Evolutionary conservation across 2,329 filamentous ascomycete species (phyloP).

Genomic region (Epicoccum sorghinum): DNA sequence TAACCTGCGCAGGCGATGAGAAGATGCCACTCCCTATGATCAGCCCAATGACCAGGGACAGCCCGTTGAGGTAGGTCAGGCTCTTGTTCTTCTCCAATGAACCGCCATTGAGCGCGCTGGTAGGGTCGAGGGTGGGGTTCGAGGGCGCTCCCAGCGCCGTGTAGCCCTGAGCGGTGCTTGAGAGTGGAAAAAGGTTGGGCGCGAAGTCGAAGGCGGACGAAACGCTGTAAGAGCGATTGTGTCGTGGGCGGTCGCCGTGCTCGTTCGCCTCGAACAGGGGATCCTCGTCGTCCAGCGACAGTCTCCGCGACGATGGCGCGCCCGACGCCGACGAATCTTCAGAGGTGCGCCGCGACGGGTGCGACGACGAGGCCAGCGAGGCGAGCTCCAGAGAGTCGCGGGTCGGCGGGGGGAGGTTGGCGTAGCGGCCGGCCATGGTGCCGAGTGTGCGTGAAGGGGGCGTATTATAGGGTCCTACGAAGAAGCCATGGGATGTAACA

Average conservation of each 20-base stretch:
- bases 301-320: conserved; percentile 86
- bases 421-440: conserved; percentile 48
- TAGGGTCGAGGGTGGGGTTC: conserved; percentile 59
- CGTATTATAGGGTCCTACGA: background rate
- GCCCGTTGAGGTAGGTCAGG: conserved; percentile 89
- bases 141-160: conserved; percentile 82
- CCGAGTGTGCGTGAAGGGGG: conserved; percentile 2
- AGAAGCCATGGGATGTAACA: conserved; percentile 35
- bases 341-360: conserved; percentile 68
- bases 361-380: conserved; percentile 86
- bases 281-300: conserved; percentile 88
- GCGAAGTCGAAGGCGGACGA: conserved; percentile 95
- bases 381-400: conserved; percentile 97
- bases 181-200: conserved; percentile 89
- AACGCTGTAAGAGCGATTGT: conserved; percentile 80
- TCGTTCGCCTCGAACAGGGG: conserved; percentile 67
- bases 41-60: conserved; percentile 87
- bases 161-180: conserved; percentile 78
- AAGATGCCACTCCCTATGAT: conserved; percentile 98
- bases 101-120: conserved; percentile 69
- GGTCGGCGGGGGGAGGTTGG: conserved; percentile 50
- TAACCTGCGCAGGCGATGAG: conserved; percentile 91
- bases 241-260: conserved; percentile 52
- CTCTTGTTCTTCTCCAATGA: conserved; percentile 95
- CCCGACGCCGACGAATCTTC: conserved; percentile 79